Base-by-base conservation (phyloP, 2,329 filamentous ascomycete species). In the Aphanocladium album region DNA sequence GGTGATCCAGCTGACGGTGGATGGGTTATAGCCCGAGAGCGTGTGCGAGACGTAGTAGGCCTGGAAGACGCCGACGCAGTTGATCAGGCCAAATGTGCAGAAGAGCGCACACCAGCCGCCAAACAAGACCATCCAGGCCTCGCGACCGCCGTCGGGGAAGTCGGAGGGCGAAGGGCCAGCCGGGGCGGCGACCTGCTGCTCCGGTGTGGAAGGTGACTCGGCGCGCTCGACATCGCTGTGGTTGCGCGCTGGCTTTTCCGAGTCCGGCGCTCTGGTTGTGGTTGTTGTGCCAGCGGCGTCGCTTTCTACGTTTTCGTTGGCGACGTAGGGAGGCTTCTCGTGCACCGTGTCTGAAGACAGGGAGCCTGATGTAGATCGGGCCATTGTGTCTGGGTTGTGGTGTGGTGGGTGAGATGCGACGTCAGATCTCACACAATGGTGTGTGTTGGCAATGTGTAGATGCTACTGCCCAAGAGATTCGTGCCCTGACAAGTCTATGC, bases 1-100 rank as follows among this genome's bases (percentile, higher is more conserved):
- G 11, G 80, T 74, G 64, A 88, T 86, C 85, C 85, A 88, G 56
- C 83, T 78, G 37, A 87, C 75, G 1, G 79, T 76, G 58, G 80
- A 83, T 6, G 79, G 70, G 2, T 77, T 76, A 63, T 83, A 81
- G 3, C 77, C 57, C 14, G 64, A 71, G 27, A 88, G 71, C 30
- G 80, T 77, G 14, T 77, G 74, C 7, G 67, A 67, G 60, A 83
- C 72, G 63, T 87, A 88, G 69, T 86, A 85, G 46, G 78, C 75
- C 69, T 86, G 81, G 66, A 87, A 87, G 7, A 85, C 76, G 3
- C 84, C 84, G 8, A 79, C 69, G 61, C 64, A 78, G 67, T 79
- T 79, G 60, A 79, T 63, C 30, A 78, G 64, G 1, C 77, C 77
- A 65, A 79, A 79, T 2, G 74, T 79, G 65, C 75, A 78, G 57